Evolutionary conservation across 2,329 filamentous ascomycete species (phyloP).

Genomic region (Fusarium sp.): DNA sequence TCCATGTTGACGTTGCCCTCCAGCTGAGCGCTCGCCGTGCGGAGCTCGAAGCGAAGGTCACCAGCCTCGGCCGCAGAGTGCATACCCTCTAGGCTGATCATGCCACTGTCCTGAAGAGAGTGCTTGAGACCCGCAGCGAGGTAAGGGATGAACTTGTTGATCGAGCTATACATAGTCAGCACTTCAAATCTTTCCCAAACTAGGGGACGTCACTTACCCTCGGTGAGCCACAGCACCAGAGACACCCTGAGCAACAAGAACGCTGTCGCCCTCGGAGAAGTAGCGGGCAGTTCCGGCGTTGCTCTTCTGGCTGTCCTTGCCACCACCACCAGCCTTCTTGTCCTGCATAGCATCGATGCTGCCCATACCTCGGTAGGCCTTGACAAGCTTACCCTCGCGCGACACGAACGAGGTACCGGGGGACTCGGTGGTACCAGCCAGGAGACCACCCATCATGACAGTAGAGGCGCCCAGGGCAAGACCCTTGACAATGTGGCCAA

Average conservation of each 20-base stretch:
- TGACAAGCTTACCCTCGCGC: conserved; percentile 96
- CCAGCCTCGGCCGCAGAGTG: conserved; percentile 80
- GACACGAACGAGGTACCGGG: conserved; percentile 97
- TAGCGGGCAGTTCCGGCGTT: conserved; percentile 98
- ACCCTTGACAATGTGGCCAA: conserved; percentile 99
- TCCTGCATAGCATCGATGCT: conserved; percentile 99
- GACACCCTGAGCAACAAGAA: conserved; percentile 96
- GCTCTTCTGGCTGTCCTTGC: conserved; percentile 79
- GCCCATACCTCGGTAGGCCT: conserved; percentile 99
- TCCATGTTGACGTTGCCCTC: conserved; percentile 99
- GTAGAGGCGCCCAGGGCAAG: conserved; percentile 93
- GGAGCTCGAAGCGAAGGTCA: conserved; percentile 89
- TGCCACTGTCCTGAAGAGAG: conserved; percentile 94
- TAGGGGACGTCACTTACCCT: conserved; percentile 58
- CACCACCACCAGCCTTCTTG: conserved; percentile 87
- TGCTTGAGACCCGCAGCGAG: conserved; percentile 96
- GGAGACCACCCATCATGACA: conserved; percentile 99
- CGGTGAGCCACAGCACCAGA: conserved; percentile 86
- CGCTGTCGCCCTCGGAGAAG: conserved; percentile 95
- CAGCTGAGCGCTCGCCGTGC: conserved; percentile 92
- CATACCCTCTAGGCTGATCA: conserved; percentile 81
- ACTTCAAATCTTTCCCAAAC: background rate
- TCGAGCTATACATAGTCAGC: conserved; percentile 67
- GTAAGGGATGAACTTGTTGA: conserved; percentile 97
- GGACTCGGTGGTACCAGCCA: conserved; percentile 97